A percentile compares a stretch with the other conserved stretches of the same genome.
Evolutionary conservation across 169 alveolate species (phyloP).

Genomic region (Plasmodium berghei): DNA sequence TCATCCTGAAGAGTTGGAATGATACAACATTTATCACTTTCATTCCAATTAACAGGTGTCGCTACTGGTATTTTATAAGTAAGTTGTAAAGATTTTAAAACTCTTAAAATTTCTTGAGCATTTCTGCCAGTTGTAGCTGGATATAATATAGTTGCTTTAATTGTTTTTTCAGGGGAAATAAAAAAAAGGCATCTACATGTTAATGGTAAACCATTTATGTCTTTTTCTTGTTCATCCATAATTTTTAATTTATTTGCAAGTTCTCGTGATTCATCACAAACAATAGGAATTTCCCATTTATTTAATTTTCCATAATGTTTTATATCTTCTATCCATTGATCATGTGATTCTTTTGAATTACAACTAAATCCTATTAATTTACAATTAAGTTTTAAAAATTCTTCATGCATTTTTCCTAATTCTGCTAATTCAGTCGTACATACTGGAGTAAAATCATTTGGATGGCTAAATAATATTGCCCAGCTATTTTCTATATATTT

Average conservation of each 20-base stretch:
- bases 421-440: slow-evolving; percentile 89
- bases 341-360: slow-evolving; percentile 78
- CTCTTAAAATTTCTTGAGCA: slow-evolving; percentile 84
- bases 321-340: slow-evolving; percentile 70
- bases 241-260: slow-evolving; percentile 78
- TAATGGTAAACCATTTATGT: slow-evolving; percentile 83
- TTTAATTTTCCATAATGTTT: slow-evolving; percentile 35
- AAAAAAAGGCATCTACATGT: slow-evolving; percentile 83
- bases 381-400: slow-evolving; percentile 78
- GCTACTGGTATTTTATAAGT: slow-evolving; percentile 80
- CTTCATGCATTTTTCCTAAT: slow-evolving; percentile 75
- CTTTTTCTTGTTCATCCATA: slow-evolving; percentile 84
- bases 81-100: slow-evolving; percentile 83
- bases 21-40: slow-evolving; percentile 77
- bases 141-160: slow-evolving; percentile 81
- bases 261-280: slow-evolving; percentile 54
- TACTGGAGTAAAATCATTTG: slow-evolving; percentile 89
- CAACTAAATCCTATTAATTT: slow-evolving; percentile 84
- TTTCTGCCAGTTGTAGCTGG: slow-evolving; percentile 89
- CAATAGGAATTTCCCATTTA: slow-evolving; percentile 76
- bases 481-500: slow-evolving; percentile 29
- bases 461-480: slow-evolving; percentile 80
- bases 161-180: slow-evolving; percentile 80
- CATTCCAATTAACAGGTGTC: slow-evolving; percentile 82
- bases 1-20: slow-evolving; percentile 74